phyloP scores from a whole-genome alignment of 2,329 filamentous ascomycete species.

The Fusarium mangiferae region DNA sequence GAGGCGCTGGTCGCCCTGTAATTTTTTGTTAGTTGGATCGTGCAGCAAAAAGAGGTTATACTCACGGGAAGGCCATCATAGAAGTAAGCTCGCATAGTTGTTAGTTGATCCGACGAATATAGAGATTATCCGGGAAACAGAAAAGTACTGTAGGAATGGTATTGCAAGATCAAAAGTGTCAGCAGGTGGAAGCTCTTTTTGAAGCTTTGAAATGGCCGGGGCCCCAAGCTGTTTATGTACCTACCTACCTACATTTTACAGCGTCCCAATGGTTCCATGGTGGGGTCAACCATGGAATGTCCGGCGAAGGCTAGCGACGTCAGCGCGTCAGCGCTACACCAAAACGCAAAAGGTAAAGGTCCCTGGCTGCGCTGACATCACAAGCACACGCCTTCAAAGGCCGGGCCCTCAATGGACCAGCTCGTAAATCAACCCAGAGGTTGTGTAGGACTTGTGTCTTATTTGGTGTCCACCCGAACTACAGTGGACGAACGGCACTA shows the following conservation, averaged over 20 bases:
- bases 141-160: not conserved
- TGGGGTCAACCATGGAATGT: constrained; percentile 36
- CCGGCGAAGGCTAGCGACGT: constrained; percentile 38
- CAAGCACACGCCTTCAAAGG: constrained; percentile 14
- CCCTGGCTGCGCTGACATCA: constrained; percentile 32
- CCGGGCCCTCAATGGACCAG: not conserved
- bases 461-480: not conserved
- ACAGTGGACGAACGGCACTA: not conserved
- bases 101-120: not conserved
- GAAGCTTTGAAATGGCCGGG: constrained; percentile 19
- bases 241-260: not conserved
- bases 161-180: constrained; percentile 3
- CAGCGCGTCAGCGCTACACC: constrained; percentile 37
- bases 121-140: not conserved
- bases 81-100: constrained; percentile 66
- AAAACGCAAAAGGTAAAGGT: constrained; percentile 15
- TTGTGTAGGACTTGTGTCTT: not conserved
- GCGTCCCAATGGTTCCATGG: constrained; percentile 25
- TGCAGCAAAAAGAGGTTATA: constrained; percentile 17
- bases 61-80: constrained; percentile 67
- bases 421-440: not conserved
- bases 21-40: constrained; percentile 23
- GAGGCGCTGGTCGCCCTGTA: constrained; percentile 89
- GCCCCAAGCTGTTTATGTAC: constrained; percentile 26
- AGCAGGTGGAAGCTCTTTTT: constrained; percentile 16